Conservation (phyloP, 257 asterid species). For the Phtheirospermum japonicum region DNA sequence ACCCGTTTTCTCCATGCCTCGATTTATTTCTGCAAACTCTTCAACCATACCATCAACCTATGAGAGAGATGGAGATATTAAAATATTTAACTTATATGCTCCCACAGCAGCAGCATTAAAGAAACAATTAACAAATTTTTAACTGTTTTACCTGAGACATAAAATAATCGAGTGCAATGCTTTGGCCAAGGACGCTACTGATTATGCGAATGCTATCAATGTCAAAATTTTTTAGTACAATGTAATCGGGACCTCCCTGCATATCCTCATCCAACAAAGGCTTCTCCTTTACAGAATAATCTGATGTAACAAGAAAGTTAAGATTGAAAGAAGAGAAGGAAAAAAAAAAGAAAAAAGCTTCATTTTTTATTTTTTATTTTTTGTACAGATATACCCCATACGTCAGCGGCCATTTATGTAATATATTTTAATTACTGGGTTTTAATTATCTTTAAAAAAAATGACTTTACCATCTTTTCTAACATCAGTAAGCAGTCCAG, state of each 20-base stretch:
- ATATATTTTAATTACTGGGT: too few species aligned
- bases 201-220: conserved; percentile 85
- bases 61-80: conserved; percentile 16
- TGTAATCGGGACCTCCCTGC: conserved; percentile 90
- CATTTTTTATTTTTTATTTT: too few species aligned
- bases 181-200: conserved; percentile 93
- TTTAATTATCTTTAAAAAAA: not conserved
- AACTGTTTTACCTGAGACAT: conserved; percentile 79
- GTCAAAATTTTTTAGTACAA: conserved; percentile 74
- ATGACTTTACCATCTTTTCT: conserved; percentile 75
- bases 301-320: conserved; percentile 37
- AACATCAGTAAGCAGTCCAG: conserved; percentile 86
- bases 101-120: too few species aligned
- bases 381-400: too few species aligned
- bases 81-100: too few species aligned
- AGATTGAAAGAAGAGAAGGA: too few species aligned
- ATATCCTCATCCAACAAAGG: conserved; percentile 83
- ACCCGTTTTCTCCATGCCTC: conserved; percentile 89
- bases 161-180: conserved; percentile 92
- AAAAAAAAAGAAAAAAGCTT: too few species aligned
- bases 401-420: too few species aligned
- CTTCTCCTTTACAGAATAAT: conserved; percentile 89
- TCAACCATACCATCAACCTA: conserved; percentile 96
- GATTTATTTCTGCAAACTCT: conserved; percentile 89
- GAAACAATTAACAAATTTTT: not conserved